Evolutionary conservation across 306 rosid genomes (phyloP).

Genomic region (Lupinus albus): DNA sequence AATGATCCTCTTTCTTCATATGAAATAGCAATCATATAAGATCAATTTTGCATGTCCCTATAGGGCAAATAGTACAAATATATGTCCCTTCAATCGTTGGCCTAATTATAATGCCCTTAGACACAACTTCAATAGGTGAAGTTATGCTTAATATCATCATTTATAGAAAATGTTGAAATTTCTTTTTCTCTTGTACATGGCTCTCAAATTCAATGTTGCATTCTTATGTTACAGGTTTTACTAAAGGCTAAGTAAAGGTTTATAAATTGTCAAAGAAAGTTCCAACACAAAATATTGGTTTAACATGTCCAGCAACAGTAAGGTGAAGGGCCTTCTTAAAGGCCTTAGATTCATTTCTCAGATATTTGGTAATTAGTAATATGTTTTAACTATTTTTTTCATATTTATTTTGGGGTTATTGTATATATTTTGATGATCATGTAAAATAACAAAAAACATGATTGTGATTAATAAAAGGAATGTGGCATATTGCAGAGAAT

Average conservation of each 20-base stretch:
- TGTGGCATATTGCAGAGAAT: constrained; percentile 50
- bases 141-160: not conserved
- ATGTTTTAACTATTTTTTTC: too few species aligned
- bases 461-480: not conserved
- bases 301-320: constrained; percentile 59
- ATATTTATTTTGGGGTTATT: too few species aligned
- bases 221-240: constrained; percentile 29
- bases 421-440: not conserved
- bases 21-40: constrained; percentile 23
- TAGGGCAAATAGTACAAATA: constrained; percentile 15
- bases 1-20: constrained; percentile 34
- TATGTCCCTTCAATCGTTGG: not conserved
- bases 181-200: not conserved
- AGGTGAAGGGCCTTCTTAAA: constrained; percentile 90
- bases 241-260: constrained; percentile 4
- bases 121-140: constrained; percentile 5
- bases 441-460: not conserved
- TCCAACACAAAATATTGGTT: constrained; percentile 20
- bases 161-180: not conserved
- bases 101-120: constrained; percentile 3
- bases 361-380: constrained; percentile 96
- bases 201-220: constrained; percentile 32
- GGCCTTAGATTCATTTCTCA: constrained; percentile 91
- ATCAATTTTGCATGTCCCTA: constrained; percentile 12
- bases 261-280: constrained; percentile 5